Evolutionary conservation across 1,284 basidiomycete genomes (phyloP).

Genomic region (Flammula alnicola): DNA sequence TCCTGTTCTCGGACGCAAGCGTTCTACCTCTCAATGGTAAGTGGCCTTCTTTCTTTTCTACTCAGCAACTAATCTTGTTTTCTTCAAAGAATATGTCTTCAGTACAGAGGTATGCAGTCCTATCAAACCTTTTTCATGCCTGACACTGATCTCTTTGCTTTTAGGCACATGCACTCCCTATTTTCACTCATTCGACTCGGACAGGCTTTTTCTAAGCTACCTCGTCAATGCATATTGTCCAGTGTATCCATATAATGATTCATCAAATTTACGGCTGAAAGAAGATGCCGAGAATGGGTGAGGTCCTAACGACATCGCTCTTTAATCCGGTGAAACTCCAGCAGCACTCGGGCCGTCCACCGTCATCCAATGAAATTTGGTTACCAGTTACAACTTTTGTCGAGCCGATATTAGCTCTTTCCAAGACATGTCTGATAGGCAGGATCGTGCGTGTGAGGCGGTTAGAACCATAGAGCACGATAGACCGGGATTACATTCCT

Average conservation of each 20-base stretch:
- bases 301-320: no score
- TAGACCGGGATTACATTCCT: no score
- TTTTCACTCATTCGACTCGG: constrained; percentile 51
- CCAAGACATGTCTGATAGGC: no score
- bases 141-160: constrained; percentile 23
- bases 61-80: constrained; percentile 2
- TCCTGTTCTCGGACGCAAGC: constrained; percentile 84
- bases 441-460: no score
- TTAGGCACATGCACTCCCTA: constrained; percentile 64
- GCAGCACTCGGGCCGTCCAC: no score
- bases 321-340: no score
- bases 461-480: no score
- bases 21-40: constrained; percentile 78
- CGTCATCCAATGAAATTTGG: no score
- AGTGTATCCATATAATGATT: neutral
- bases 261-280: neutral
- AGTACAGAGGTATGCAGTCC: constrained; percentile 79
- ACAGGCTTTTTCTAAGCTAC: constrained; percentile 44
- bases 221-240: neutral
- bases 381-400: no score
- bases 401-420: no score
- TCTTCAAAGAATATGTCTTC: constrained; percentile 81
- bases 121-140: constrained; percentile 34
- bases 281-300: no score
- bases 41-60: constrained; percentile 33